phyloP scores from a whole-genome alignment of 768 basidiomycete genomes.

The Cyathus striatus region DNA sequence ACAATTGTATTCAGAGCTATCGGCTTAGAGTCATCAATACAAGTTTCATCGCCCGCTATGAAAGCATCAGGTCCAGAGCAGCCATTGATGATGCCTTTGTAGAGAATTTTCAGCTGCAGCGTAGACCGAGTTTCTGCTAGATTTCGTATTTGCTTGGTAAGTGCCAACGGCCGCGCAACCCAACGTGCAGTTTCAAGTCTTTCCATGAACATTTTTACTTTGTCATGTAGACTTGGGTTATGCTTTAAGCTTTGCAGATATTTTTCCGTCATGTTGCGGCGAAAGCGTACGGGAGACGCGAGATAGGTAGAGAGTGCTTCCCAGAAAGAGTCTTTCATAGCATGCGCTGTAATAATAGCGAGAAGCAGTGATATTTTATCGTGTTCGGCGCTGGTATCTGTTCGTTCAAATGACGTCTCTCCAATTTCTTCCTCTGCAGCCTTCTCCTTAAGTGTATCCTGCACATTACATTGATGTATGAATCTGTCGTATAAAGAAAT shows the following conservation, averaged over 20 bases:
- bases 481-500: conserved; percentile 40
- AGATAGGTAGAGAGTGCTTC: conserved; percentile 44
- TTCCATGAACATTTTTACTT: conserved; percentile 38
- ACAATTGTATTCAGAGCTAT: conserved; percentile 49
- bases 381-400: too few relatives aligned
- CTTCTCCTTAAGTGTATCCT: conserved; percentile 6
- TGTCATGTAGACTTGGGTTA: conserved; percentile 29
- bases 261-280: conserved; percentile 22
- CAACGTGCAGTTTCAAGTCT: conserved; percentile 48
- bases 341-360: conserved; percentile 55
- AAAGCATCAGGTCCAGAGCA: conserved; percentile 26
- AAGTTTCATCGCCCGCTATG: conserved; percentile 37
- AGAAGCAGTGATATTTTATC: conserved; percentile 46
- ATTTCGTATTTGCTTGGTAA: conserved; percentile 46
- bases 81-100: conserved; percentile 44
- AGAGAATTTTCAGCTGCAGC: conserved; percentile 38
- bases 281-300: conserved; percentile 29
- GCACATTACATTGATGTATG: conserved; percentile 16
- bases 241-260: conserved; percentile 34
- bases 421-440: conserved; percentile 12
- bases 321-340: conserved; percentile 53
- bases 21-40: conserved; percentile 38
- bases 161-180: conserved; percentile 41
- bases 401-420: too few relatives aligned
- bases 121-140: conserved; percentile 28